These are phyloP conservation scores for Cenococcum geophilum DNA, from an alignment of 495 filamentous ascomycete genomes.

Conservation along the genomic window DNA sequence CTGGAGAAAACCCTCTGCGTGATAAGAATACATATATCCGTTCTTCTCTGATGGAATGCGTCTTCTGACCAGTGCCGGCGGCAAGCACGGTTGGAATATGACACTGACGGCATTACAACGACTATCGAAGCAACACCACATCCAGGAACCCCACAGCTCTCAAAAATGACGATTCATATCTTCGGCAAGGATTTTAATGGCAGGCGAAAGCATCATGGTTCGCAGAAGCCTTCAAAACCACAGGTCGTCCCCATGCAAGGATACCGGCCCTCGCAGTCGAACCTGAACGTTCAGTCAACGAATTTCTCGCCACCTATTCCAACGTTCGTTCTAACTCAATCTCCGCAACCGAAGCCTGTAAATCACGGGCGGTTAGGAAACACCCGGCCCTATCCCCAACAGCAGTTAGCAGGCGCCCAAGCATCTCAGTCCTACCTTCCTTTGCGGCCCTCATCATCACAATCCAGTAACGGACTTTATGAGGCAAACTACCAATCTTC, in stretches of 20 bases:
- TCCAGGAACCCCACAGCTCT: background rate
- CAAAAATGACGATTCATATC: background rate
- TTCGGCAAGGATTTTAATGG: background rate
- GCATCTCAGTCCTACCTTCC: background rate
- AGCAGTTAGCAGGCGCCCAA: background rate
- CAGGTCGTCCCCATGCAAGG: background rate
- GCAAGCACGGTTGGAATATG: background rate
- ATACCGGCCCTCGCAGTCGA: conserved; percentile 5
- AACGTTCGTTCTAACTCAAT: background rate
- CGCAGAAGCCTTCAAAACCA: background rate
- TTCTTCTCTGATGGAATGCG: background rate
- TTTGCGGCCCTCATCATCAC: conserved; percentile 1
- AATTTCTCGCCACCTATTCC: background rate
- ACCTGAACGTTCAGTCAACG: background rate
- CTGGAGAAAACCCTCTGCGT: too few species aligned
- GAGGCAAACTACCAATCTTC: conserved; percentile 4
- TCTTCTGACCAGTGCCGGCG: background rate
- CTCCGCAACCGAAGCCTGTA: background rate
- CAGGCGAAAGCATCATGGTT: conserved; percentile 2
- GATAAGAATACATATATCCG: too few species aligned
- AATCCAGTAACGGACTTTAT: conserved; percentile 6
- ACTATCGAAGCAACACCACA: background rate
- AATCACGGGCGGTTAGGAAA: background rate
- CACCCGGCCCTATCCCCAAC: background rate
- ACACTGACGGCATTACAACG: background rate